A percentile compares a stretch with the other conserved stretches of the same genome.
Evolutionary conservation across 805 yeast species (phyloP).

Genomic region (Candida michaelii): DNA sequence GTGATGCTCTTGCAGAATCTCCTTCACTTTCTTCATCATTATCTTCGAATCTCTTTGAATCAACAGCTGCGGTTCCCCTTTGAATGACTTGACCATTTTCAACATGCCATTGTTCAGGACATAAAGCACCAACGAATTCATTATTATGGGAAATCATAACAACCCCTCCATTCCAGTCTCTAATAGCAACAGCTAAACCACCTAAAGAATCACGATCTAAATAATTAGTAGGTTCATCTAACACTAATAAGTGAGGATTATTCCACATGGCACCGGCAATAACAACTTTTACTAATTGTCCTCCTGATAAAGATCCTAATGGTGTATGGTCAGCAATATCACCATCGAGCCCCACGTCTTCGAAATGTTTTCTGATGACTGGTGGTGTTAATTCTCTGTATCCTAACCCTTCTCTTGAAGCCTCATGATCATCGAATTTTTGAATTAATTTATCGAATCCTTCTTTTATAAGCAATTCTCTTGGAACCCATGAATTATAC

Average conservation of each 20-base stretch:
- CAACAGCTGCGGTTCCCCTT: conserved; percentile 76
- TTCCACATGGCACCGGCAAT: conserved; percentile 99
- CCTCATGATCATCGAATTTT: conserved; percentile 48
- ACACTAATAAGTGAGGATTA: conserved; percentile 92
- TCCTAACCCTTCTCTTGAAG: conserved; percentile 50
- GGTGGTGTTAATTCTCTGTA: conserved; percentile 67
- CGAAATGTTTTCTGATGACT: conserved; percentile 94
- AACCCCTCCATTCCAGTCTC: conserved; percentile 98
- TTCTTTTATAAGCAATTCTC: conserved; percentile 73
- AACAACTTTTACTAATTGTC: conserved; percentile 96
- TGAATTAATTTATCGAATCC: conserved; percentile 45
- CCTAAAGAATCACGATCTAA: conserved; percentile 97
- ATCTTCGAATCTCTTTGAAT: conserved; percentile 79
- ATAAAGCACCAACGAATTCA: conserved; percentile 94
- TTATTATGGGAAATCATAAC: conserved; percentile 97
- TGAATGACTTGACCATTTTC: conserved; percentile 88
- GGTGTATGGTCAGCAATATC: conserved; percentile 99
- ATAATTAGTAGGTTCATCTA: conserved; percentile 98
- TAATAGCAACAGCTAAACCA: conserved; percentile 94
- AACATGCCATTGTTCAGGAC: conserved; percentile 98
- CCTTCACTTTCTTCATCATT: conserved; percentile 46
- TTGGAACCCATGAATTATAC: conserved; percentile 90
- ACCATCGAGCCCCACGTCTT: conserved; percentile 95
- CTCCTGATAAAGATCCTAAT: conserved; percentile 94
- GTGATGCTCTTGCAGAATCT: conserved; percentile 17